A percentile compares a stretch with the other conserved stretches of the same genome.
phyloP scores from a whole-genome alignment of 768 basidiomycete species.

The Mycena olivaceomarginata region DNA sequence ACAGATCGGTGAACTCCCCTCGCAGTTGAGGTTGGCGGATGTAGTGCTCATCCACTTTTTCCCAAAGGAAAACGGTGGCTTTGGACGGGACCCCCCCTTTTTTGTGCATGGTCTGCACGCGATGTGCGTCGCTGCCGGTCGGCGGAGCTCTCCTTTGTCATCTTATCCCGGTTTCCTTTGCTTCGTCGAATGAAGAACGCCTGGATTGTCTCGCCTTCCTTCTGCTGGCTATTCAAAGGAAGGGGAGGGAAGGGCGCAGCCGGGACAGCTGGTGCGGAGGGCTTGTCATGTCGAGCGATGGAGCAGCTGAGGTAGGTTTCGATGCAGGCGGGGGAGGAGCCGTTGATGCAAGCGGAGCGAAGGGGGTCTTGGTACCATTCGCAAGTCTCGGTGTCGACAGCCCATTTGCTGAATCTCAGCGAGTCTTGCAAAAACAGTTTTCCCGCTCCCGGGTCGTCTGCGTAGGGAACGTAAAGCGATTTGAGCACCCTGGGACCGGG shows the following conservation, averaged over 20 bases:
- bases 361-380: not conserved
- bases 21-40: not conserved
- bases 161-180: too few species aligned
- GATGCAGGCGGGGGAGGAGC: too few species aligned
- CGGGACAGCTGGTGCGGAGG: not conserved
- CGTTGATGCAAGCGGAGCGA: too few species aligned
- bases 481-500: not conserved
- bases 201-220: not conserved
- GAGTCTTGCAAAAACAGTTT: not conserved
- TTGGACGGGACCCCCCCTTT: not conserved
- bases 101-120: not conserved
- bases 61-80: slow-evolving; percentile 12
- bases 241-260: slow-evolving; percentile 13
- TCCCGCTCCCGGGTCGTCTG: not conserved
- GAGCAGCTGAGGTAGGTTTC: not conserved
- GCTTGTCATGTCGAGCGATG: not conserved
- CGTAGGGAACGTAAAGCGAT: too few species aligned
- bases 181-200: too few species aligned
- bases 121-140: too few species aligned
- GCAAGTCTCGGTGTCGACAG: not conserved
- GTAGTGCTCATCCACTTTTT: not conserved
- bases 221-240: not conserved
- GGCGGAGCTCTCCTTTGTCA: too few species aligned
- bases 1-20: not conserved
- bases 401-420: slow-evolving; percentile 15